Percentiles rank a stretch among this genome's conserved stretches.
phyloP scores from a whole-genome alignment of 2,329 filamentous ascomycete genomes.

The Gyromitra esculenta region DNA sequence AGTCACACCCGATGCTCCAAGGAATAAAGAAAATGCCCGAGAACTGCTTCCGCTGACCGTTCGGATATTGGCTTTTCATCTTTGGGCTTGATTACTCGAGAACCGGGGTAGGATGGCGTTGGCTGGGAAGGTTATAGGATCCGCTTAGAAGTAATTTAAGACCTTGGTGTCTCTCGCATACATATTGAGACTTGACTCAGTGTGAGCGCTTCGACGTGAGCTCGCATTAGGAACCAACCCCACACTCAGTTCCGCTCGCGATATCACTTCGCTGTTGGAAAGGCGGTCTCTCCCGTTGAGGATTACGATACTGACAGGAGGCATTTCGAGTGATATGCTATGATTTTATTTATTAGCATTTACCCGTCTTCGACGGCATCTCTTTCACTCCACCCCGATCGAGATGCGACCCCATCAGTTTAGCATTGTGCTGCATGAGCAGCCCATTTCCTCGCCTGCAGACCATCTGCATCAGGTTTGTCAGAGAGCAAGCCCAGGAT shows the following conservation, averaged over 20 bases:
- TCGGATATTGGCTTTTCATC: background rate
- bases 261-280: background rate
- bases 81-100: background rate
- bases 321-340: conserved; percentile 20
- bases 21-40: background rate
- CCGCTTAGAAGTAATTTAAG: background rate
- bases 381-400: conserved; percentile 6
- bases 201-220: conserved; percentile 4
- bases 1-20: background rate
- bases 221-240: background rate
- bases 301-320: background rate
- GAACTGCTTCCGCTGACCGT: background rate
- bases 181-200: conserved; percentile 11
- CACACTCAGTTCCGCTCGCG: background rate
- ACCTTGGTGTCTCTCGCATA: conserved; percentile 16
- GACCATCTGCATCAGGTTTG: conserved; percentile 6
- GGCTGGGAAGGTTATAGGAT: background rate
- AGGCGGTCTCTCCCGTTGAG: background rate
- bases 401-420: conserved; percentile 15
- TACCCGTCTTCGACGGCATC: background rate
- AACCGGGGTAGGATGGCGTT: background rate
- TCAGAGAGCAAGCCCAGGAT: background rate
- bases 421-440: background rate
- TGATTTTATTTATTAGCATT: conserved; percentile 1
- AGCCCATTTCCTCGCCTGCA: conserved; percentile 1